phyloP scores from a whole-genome alignment of 2,329 filamentous ascomycete genomes.

The Aspergillus ochraceoroseus region DNA sequence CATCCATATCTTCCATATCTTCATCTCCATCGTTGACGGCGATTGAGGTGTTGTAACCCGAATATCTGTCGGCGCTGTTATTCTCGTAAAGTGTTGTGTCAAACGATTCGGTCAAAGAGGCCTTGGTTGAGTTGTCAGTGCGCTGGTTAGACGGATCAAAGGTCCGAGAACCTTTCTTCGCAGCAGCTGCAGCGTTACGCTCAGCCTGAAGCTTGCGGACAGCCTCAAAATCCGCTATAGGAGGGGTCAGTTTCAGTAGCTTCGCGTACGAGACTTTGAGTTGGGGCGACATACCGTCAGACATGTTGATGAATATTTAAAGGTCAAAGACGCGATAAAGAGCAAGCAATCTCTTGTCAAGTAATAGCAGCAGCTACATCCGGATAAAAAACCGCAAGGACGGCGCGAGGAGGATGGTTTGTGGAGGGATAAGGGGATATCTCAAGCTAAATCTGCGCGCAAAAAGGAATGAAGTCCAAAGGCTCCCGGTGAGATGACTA shows the following conservation, averaged over 20 bases:
- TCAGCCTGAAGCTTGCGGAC: constrained; percentile 86
- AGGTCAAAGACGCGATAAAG: constrained; percentile 25
- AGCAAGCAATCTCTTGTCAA: constrained; percentile 26
- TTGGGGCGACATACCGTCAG: constrained; percentile 38
- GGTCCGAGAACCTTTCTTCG: constrained; percentile 74
- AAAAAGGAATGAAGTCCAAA: constrained; percentile 17
- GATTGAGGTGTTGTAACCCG: constrained; percentile 87
- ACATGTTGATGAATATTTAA: constrained; percentile 36
- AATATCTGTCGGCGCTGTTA: constrained; percentile 71
- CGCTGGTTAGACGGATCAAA: constrained; percentile 76
- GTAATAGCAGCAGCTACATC: constrained; percentile 33
- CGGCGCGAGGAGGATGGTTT: constrained; percentile 26
- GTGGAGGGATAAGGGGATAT: constrained; percentile 20
- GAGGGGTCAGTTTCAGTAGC: constrained; percentile 23
- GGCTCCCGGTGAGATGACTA: constrained; percentile 13
- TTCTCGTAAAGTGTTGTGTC: constrained; percentile 84
- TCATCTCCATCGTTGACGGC: constrained; percentile 73
- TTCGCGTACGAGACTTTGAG: constrained; percentile 12
- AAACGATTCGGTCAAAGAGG: constrained; percentile 78
- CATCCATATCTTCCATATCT: constrained; percentile 70
- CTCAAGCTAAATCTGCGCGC: constrained; percentile 8
- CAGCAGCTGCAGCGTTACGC: constrained; percentile 74
- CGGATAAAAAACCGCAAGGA: constrained; percentile 32
- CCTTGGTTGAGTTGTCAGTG: constrained; percentile 78
- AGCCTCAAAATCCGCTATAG: constrained; percentile 71